phyloP scores from a whole-genome alignment of 441 rosid genomes.

The Erodium trifolium region DNA sequence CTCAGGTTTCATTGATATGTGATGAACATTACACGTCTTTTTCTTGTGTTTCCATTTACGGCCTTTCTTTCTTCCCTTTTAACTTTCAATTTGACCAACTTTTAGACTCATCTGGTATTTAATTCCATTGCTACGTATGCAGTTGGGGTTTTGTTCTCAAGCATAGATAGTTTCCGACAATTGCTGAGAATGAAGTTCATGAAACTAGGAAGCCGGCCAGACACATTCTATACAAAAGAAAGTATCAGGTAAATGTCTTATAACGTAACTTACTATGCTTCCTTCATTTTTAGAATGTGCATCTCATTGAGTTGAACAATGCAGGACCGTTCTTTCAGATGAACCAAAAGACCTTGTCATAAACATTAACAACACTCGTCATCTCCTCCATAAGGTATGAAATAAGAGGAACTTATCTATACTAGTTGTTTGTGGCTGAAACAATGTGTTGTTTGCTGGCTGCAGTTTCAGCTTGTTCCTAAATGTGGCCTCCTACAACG shows the following conservation, averaged over 20 bases:
- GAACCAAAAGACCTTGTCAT: conserved; percentile 56
- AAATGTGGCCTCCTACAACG: conserved; percentile 74
- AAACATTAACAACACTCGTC: conserved; percentile 50
- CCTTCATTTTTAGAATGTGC: not conserved
- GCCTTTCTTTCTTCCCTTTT: too few relatives aligned
- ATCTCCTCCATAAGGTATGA: conserved; percentile 79
- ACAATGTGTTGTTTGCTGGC: conserved; percentile 24
- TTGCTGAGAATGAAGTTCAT: conserved; percentile 71
- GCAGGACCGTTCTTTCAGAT: conserved; percentile 72
- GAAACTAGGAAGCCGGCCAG: conserved; percentile 87
- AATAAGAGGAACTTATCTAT: too few relatives aligned
- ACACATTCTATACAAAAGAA: conserved; percentile 82
- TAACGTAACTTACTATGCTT: not conserved
- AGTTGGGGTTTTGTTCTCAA: not conserved
- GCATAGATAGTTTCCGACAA: not conserved
- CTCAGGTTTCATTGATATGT: too few relatives aligned
- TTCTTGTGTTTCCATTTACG: too few relatives aligned
- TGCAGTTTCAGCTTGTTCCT: conserved; percentile 83
- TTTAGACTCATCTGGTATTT: too few relatives aligned
- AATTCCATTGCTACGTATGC: not conserved
- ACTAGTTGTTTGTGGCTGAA: not conserved
- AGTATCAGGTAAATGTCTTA: conserved; percentile 49
- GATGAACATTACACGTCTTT: too few relatives aligned
- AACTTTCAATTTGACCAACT: too few relatives aligned
- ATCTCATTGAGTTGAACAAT: conserved; percentile 9